These are phyloP conservation scores for Hypoxylon sp. DNA, from an alignment of 2,329 filamentous ascomycete genomes.

Conservation along the genomic window DNA sequence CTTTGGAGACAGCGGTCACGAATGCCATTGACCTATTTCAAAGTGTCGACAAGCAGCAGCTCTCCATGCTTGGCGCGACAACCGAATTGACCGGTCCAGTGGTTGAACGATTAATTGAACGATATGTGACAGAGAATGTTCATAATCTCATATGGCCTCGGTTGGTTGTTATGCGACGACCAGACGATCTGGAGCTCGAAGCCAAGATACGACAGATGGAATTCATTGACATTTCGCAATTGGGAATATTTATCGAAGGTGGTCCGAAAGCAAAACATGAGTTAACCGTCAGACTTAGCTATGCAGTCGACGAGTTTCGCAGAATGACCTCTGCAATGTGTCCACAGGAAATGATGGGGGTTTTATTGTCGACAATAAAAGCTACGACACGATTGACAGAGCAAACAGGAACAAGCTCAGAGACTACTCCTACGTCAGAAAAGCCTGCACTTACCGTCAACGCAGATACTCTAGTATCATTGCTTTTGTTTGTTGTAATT, in stretches of 20 bases:
- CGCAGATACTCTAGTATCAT: conserved; percentile 90
- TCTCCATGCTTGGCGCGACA: conserved; percentile 89
- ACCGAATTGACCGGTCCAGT: conserved; percentile 92
- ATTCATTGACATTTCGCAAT: conserved; percentile 90
- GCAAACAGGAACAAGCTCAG: conserved; percentile 50
- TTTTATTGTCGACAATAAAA: conserved; percentile 82
- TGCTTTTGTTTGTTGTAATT: conserved; percentile 92
- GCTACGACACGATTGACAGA: conserved; percentile 75
- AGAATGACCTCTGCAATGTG: conserved; percentile 81
- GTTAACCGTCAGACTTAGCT: conserved; percentile 76
- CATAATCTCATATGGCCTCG: conserved; percentile 89
- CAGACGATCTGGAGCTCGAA: conserved; percentile 88
- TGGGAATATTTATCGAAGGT: conserved; percentile 86
- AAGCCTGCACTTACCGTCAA: conserved; percentile 71
- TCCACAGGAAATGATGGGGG: conserved; percentile 88
- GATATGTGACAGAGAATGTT: conserved; percentile 92
- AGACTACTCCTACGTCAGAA: conserved; percentile 53
- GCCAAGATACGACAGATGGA: conserved; percentile 92
- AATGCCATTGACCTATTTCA: conserved; percentile 96
- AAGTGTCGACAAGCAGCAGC: conserved; percentile 91
- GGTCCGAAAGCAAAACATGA: conserved; percentile 82
- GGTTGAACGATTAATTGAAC: conserved; percentile 93
- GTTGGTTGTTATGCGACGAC: conserved; percentile 77
- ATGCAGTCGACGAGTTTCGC: conserved; percentile 87
- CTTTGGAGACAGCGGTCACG: conserved; percentile 90